phyloP scores from a whole-genome alignment of 805 yeast genomes.

The Monosporozyma servazzii region DNA sequence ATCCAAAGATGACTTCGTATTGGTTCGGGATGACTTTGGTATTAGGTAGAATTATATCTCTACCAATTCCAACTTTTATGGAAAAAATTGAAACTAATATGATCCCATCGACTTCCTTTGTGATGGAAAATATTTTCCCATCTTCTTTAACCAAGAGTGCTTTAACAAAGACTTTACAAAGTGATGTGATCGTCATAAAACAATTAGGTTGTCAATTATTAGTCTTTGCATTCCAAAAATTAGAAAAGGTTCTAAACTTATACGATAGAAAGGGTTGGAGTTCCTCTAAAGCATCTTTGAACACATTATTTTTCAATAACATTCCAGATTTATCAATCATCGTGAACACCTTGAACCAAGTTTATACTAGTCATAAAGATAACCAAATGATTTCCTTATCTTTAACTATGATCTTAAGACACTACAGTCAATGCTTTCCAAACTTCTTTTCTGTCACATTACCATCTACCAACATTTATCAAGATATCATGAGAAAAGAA shows the following conservation, averaged over 20 bases:
- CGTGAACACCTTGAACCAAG: slow-evolving; percentile 37
- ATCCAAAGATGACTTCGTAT: slow-evolving; percentile 70
- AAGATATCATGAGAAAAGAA: slow-evolving; percentile 28
- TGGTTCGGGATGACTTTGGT: slow-evolving; percentile 72
- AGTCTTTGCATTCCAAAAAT: slow-evolving; percentile 43
- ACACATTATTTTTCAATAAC: slow-evolving; percentile 25
- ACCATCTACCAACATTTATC: slow-evolving; percentile 30
- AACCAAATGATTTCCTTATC: slow-evolving; percentile 42
- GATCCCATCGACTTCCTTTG: slow-evolving; percentile 30
- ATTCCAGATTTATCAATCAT: slow-evolving; percentile 40
- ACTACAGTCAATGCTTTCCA: slow-evolving; percentile 34
- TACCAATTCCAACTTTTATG: slow-evolving; percentile 43
- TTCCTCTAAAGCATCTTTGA: slow-evolving; percentile 28
- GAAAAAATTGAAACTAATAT: slow-evolving; percentile 20
- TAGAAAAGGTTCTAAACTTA: slow-evolving; percentile 33
- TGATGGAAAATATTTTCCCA: slow-evolving; percentile 56
- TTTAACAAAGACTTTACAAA: slow-evolving; percentile 48
- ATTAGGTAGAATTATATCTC: slow-evolving; percentile 47
- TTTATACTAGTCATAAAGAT: slow-evolving; percentile 29
- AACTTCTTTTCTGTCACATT: slow-evolving; percentile 25
- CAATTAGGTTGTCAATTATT: slow-evolving; percentile 60
- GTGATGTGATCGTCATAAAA: slow-evolving; percentile 42
- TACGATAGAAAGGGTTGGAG: slow-evolving; percentile 37
- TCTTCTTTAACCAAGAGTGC: slow-evolving; percentile 50
- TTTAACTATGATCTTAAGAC: slow-evolving; percentile 35